Evolutionary conservation across 2,329 filamentous ascomycete genomes (phyloP), one percentile per base, ranked within the genome.

Genomic region (Pseudogymnoascus sp.): DNA sequence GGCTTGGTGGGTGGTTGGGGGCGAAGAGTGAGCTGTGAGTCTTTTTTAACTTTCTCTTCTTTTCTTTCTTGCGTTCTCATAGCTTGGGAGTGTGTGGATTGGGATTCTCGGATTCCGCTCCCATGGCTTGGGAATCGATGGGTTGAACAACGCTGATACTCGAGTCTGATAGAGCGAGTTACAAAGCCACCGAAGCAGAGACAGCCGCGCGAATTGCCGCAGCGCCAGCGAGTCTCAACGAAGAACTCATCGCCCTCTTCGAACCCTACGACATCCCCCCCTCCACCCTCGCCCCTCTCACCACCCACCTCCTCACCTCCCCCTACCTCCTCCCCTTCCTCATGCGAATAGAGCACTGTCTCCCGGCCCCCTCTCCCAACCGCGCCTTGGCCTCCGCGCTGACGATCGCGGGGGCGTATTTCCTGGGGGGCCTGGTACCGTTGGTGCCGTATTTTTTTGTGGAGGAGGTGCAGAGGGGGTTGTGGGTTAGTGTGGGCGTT

Each of bases 1-100:
- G 84, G 1, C 71, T 86, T 14, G 84, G 84, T 29, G 83, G 81
- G 19, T 86, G 82, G 70, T 74, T 86, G 2, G 84, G 82, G 40
- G 82, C 82, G 10, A 72, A 77, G 64, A 78, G 77, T 8, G 78
- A 82, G 72, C 67, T 68, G 73, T 74, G 65, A 68, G 72, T 71
- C 50, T 56, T 31, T 8, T 21, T 35, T 1, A 29, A 13, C 59
- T 29, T 13, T 19, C 5, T 53, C 26, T 31, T 31, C n/a, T 13
- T 29, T 26, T 26, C 26, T 26, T 26, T 26, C 4, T 26, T 26
- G 19, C 19, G 19, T 19, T 19, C 19, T 19, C 19, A 26, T 26
- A 26, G 26, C 26, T 26, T 19, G 19, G 19, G 19, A 19, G 19
- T n/a, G n/a, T n/a, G n/a, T 19, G 19, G 19, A 19, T 19, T 1